Conservation (phyloP, 2,329 filamentous ascomycete genomes). For the Intubia oerlemansii region DNA sequence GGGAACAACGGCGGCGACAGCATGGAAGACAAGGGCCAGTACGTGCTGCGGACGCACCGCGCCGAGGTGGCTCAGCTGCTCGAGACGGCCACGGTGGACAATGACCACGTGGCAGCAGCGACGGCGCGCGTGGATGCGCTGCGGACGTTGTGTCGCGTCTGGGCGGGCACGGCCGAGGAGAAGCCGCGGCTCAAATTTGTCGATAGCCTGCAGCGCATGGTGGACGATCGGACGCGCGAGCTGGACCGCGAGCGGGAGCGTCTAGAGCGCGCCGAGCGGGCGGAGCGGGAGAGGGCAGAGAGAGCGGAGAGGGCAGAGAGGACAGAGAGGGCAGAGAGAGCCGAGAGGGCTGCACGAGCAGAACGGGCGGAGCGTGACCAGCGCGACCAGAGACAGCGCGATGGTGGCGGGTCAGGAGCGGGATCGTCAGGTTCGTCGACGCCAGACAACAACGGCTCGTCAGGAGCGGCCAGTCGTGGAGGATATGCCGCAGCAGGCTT, state of each 20-base stretch:
- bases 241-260: slow-evolving; percentile 23
- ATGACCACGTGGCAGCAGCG: slow-evolving; percentile 34
- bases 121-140: slow-evolving; percentile 54
- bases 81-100: background rate
- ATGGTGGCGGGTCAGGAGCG: too few relatives aligned
- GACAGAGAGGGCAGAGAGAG: too few relatives aligned
- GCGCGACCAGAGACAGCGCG: too few relatives aligned
- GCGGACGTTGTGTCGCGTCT: slow-evolving; percentile 55
- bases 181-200: slow-evolving; percentile 66
- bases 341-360: too few relatives aligned
- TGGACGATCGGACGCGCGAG: slow-evolving; percentile 50
- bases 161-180: slow-evolving; percentile 92
- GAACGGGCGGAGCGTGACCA: background rate
- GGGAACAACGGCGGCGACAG: background rate
- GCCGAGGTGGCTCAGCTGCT: slow-evolving; percentile 53
- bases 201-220: slow-evolving; percentile 57
- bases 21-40: slow-evolving; percentile 71
- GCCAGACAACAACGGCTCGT: too few relatives aligned
- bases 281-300: slow-evolving; percentile 1
- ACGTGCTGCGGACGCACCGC: slow-evolving; percentile 48
- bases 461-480: too few relatives aligned
- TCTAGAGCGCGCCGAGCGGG: slow-evolving; percentile 7
- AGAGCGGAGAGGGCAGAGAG: too few relatives aligned
- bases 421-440: too few relatives aligned
- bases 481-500: slow-evolving; percentile 27